Conservation (phyloP, 352 stramenopile genomes). For the Pythium utonaiense region DNA sequence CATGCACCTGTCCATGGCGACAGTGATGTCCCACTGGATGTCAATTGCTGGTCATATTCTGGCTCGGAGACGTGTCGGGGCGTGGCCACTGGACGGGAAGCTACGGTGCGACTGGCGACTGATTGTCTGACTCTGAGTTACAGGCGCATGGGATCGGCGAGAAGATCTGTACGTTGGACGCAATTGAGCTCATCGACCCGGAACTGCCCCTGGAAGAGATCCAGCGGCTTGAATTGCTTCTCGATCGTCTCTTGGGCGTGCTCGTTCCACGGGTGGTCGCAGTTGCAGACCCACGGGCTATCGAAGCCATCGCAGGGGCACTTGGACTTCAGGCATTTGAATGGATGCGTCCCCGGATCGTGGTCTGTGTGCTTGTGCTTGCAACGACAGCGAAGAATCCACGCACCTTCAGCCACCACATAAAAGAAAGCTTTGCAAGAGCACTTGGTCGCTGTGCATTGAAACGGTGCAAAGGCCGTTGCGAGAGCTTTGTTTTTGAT, state of each 20-base stretch:
- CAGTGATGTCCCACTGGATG: background rate
- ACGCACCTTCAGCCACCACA: slow-evolving; percentile 75
- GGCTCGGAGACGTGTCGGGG: background rate
- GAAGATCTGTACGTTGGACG: slow-evolving; percentile 59
- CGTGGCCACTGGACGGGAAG: background rate
- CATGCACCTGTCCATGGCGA: background rate
- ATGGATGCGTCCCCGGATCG: slow-evolving; percentile 37
- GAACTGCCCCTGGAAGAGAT: slow-evolving; percentile 40
- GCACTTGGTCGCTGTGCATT: slow-evolving; percentile 57
- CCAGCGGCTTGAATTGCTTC: slow-evolving; percentile 46
- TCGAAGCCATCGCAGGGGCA: slow-evolving; percentile 63
- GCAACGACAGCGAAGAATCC: slow-evolving; percentile 75
- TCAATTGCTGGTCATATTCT: background rate
- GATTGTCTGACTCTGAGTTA: slow-evolving; percentile 11
- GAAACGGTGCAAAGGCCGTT: slow-evolving; percentile 36
- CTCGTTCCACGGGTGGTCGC: slow-evolving; percentile 59
- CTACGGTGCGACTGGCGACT: background rate
- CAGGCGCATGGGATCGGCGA: slow-evolving; percentile 40
- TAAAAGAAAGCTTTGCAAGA: slow-evolving; percentile 64
- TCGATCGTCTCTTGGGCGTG: slow-evolving; percentile 51
- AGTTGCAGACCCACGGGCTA: slow-evolving; percentile 84
- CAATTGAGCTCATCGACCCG: slow-evolving; percentile 41
- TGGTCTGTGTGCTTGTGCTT: slow-evolving; percentile 82
- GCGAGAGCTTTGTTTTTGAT: slow-evolving; percentile 23
- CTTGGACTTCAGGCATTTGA: slow-evolving; percentile 47